phyloP scores from a whole-genome alignment of 2,329 filamentous ascomycete genomes.

The Didymella pomorum region DNA sequence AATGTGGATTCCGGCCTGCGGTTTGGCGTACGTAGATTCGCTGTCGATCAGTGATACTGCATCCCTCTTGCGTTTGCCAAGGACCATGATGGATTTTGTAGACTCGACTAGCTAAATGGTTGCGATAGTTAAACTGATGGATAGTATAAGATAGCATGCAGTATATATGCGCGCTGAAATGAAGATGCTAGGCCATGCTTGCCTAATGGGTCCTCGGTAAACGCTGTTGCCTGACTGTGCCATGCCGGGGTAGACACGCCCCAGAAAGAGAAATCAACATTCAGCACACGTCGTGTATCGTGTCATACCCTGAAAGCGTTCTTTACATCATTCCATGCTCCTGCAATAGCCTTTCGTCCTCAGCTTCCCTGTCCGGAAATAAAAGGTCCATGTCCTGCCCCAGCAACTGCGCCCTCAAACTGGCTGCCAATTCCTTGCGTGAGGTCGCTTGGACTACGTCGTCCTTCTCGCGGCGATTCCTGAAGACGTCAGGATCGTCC shows the following conservation, averaged over 20 bases:
- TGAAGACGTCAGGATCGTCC: not conserved
- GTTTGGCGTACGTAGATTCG: not conserved
- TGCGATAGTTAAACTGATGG: not conserved
- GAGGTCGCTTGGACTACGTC: not conserved
- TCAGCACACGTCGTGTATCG: not conserved
- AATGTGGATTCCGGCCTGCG: not conserved
- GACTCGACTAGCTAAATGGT: not conserved
- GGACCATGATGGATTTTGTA: constrained; percentile 41
- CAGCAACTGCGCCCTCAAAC: constrained; percentile 9
- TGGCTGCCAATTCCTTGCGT: constrained; percentile 3
- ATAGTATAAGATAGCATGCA: not conserved
- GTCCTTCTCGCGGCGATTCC: not conserved
- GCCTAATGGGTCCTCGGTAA: not conserved
- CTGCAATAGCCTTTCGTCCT: constrained; percentile 4
- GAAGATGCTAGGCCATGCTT: not conserved
- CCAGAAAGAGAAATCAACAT: not conserved
- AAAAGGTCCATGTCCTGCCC: not conserved
- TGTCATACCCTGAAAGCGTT: too few species aligned
- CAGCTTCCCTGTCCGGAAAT: constrained; percentile 12
- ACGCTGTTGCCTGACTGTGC: constrained; percentile 5
- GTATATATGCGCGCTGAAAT: not conserved
- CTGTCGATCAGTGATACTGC: constrained; percentile 33
- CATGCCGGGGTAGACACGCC: not conserved
- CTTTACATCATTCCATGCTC: not conserved
- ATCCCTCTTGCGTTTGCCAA: constrained; percentile 68